Conservation (phyloP, 129 eudicot species). For the Pittosporum tobira region DNA sequence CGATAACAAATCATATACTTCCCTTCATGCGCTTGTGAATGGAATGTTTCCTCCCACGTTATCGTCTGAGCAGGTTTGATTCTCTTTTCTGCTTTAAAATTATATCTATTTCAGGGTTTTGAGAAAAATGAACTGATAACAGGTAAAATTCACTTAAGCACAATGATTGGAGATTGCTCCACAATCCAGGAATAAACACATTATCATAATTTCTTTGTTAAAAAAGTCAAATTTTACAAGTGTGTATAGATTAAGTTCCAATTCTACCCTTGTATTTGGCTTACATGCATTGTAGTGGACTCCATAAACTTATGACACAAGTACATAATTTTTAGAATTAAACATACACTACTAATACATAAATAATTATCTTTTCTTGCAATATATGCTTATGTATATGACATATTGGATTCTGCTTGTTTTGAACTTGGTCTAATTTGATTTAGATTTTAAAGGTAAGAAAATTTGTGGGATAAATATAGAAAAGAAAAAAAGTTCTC, state of each 20-base stretch:
- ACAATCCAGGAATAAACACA: not conserved
- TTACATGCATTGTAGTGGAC: too few species aligned
- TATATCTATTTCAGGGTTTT: not conserved
- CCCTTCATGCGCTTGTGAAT: constrained; percentile 70
- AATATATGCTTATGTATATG: too few species aligned
- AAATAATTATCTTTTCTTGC: too few species aligned
- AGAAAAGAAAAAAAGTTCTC: too few species aligned
- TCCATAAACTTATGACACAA: too few species aligned
- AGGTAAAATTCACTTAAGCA: not conserved
- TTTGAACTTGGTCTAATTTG: not conserved
- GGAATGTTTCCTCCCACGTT: constrained; percentile 73
- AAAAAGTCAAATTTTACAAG: too few species aligned
- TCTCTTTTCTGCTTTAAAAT: not conserved
- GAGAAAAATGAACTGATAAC: not conserved
- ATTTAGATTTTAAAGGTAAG: not conserved
- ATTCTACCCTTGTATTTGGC: too few species aligned
- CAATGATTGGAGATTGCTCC: not conserved
- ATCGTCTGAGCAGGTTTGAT: constrained; percentile 56
- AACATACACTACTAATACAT: too few species aligned
- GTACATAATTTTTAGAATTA: too few species aligned
- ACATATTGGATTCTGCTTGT: not conserved
- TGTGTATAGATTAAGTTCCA: too few species aligned
- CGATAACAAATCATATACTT: constrained; percentile 72
- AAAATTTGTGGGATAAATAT: too few species aligned
- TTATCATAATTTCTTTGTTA: too few species aligned